These are phyloP conservation scores for Salvia sclarea DNA, from an alignment of 305 asterid genomes.

Conservation along the genomic window DNA sequence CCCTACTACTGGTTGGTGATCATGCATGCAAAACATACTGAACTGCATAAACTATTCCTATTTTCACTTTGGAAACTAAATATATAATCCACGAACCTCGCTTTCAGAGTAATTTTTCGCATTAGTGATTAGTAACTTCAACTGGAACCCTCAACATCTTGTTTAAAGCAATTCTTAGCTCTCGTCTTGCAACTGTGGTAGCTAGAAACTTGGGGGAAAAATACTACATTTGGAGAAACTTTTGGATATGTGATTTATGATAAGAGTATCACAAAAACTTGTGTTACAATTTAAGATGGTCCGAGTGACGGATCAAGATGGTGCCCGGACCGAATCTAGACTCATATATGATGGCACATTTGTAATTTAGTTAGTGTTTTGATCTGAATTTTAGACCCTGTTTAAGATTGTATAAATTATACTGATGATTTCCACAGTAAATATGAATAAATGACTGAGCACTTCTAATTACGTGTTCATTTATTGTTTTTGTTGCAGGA, in stretches of 20 bases:
- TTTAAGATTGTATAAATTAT: background rate
- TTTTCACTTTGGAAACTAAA: background rate
- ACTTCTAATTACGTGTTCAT: constrained; percentile 23
- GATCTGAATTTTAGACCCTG: background rate
- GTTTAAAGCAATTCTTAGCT: background rate
- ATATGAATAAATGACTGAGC: background rate
- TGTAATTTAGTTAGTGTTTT: background rate
- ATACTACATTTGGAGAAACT: background rate
- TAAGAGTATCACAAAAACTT: background rate
- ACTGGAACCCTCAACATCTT: background rate
- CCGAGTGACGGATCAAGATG: background rate
- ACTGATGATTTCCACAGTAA: background rate
- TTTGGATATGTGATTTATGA: background rate
- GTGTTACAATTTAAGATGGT: background rate
- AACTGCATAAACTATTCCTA: background rate
- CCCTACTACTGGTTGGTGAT: background rate
- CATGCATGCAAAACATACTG: background rate
- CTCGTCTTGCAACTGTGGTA: background rate
- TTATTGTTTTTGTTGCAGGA: constrained; percentile 53
- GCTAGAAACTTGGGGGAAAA: background rate
- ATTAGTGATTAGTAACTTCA: background rate
- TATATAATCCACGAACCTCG: background rate
- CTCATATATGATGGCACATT: background rate
- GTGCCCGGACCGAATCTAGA: too few species aligned
- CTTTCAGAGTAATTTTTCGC: background rate